A percentile compares a stretch with the other conserved stretches of the same genome.
These are phyloP conservation scores for Tetradesmus obliquus DNA, from an alignment of 139 green algal genomes.

Conservation along the genomic window DNA sequence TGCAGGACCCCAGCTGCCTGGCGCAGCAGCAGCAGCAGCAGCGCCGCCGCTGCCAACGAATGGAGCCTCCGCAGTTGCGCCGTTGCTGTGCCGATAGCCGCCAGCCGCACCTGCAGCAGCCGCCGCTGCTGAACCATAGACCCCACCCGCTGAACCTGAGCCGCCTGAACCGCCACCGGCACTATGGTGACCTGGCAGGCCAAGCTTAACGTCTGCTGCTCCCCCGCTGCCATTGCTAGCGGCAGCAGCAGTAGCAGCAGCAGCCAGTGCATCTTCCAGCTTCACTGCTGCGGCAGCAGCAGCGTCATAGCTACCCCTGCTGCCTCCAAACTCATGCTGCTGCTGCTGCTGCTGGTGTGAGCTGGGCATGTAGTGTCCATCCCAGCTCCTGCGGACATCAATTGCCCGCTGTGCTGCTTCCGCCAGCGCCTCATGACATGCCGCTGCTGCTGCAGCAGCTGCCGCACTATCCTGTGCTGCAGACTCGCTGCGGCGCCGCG, in stretches of 20 bases:
- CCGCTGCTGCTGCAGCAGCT: background rate
- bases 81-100: background rate
- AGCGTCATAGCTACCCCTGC: background rate
- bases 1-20: background rate
- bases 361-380: slow-evolving; percentile 10
- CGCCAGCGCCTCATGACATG: background rate
- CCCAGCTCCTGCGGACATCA: slow-evolving; percentile 10
- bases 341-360: slow-evolving; percentile 2
- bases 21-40: background rate
- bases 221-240: background rate
- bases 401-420: slow-evolving; percentile 28
- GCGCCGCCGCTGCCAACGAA: background rate
- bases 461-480: background rate
- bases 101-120: background rate
- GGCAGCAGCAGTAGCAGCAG: background rate
- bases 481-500: background rate
- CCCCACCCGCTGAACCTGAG: background rate
- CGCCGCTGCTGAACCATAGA: background rate
- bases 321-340: background rate
- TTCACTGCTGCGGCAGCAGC: background rate
- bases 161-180: background rate
- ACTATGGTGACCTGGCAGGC: background rate
- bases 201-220: background rate
- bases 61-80: background rate
- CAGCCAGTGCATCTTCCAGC: background rate